Evolutionary conservation across 2,329 filamentous ascomycete species (phyloP), one percentile per base, ranked within the genome.

Genomic region (Onygenales sp.): DNA sequence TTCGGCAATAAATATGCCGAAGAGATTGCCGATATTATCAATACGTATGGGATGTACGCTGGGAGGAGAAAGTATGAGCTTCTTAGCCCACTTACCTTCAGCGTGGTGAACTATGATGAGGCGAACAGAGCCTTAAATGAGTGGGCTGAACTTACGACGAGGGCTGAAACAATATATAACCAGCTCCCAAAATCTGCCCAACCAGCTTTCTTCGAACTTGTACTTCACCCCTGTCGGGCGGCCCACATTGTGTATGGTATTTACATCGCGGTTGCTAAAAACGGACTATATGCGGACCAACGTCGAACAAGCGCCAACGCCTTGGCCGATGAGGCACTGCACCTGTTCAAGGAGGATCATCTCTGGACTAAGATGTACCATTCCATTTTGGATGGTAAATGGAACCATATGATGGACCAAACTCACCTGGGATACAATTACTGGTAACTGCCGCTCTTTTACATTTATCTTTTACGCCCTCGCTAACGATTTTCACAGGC

Each of bases 31-130:
- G 69, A 72, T 1, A 67, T 84, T 27, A 68, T 84, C 55, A 72
- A 77, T 51, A 74, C 72, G 45, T 85, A 83, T 61, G 78, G 78
- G 49, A 74, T 75, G 63, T 75, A 79, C n/a, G 74, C 80, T 5
- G 78, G 74, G 17, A 70, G 80, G 47, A 74, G 82, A 54, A 85
- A 84, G 66, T 85, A 77, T 58, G 83, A 86, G 67, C 74, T 82
- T 9, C 68, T 85, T 3, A 79, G 83, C 58, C 73, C 79, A 0
- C 71, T 70, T 13, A 81, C 76, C 2, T 86, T 81, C 67, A 83
- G 77, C 45, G 66, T 83, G 2, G 71, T 83, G 62, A 81, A 85
- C 70, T 85, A 85, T 64, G 75, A 81, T 58, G 83, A 86, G 68
- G 82, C 79, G 1, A 80, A 84, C 46, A 71, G 68, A 0, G 71